phyloP scores from a whole-genome alignment of 2,329 filamentous ascomycete species.

The Paraphoma sp. region DNA sequence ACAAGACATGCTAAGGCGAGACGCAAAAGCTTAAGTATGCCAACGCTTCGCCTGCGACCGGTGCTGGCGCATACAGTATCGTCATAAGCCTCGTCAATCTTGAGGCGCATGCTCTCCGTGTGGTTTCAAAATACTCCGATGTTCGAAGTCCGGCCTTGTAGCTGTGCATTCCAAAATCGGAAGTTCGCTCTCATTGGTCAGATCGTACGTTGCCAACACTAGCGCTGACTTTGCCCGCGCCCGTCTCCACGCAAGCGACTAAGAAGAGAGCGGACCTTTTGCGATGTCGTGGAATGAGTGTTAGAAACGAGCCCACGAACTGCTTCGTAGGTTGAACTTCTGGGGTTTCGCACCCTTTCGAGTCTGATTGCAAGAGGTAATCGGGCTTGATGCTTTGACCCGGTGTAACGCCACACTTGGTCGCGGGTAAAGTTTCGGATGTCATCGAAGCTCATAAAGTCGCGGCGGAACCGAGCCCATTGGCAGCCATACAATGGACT shows the following conservation, averaged over 20 bases:
- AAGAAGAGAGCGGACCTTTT: not conserved
- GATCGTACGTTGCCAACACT: not conserved
- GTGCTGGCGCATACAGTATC: not conserved
- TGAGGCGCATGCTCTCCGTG: not conserved
- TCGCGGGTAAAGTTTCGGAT: too few species aligned
- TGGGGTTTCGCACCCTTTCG: too few species aligned
- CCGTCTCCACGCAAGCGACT: not conserved
- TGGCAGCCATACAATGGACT: not conserved
- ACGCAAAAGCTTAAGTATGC: slow-evolving; percentile 4
- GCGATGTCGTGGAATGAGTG: not conserved
- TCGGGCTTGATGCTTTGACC: too few species aligned
- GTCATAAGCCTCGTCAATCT: not conserved
- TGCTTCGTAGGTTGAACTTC: too few species aligned
- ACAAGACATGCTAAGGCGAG: slow-evolving; percentile 1
- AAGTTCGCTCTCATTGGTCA: not conserved
- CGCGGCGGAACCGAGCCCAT: not conserved
- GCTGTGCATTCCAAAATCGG: not conserved
- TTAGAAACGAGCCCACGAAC: not conserved
- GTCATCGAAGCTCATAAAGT: not conserved
- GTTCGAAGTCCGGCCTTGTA: not conserved
- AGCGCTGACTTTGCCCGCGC: not conserved
- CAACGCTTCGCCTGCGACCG: not conserved
- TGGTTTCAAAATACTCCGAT: not conserved
- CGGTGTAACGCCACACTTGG: too few species aligned
- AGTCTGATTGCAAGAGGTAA: too few species aligned